Conservation (phyloP, 805 yeast species). For the Brettanomyces bruxellensis region DNA sequence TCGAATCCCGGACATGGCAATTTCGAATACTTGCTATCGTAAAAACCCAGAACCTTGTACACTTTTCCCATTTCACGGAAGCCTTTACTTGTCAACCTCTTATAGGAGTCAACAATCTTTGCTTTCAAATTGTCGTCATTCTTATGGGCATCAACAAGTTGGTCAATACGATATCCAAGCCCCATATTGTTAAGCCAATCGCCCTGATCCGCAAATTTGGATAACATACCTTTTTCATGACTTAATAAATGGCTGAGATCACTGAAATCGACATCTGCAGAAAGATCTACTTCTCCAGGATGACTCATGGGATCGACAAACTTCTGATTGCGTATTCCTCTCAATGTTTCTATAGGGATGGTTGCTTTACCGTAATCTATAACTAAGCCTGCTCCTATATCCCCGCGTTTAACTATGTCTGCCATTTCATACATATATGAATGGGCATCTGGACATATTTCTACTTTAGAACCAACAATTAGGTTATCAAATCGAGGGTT, state of each 20-base stretch:
- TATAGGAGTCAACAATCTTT: slow-evolving; percentile 46
- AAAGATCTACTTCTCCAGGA: slow-evolving; percentile 76
- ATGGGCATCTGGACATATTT: slow-evolving; percentile 69
- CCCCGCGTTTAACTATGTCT: slow-evolving; percentile 22
- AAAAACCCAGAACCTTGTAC: slow-evolving; percentile 61
- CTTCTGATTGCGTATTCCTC: slow-evolving; percentile 67
- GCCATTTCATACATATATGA: slow-evolving; percentile 46
- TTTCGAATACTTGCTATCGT: slow-evolving; percentile 29
- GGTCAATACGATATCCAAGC: slow-evolving; percentile 59
- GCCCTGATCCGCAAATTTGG: slow-evolving; percentile 46
- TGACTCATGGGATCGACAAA: slow-evolving; percentile 65
- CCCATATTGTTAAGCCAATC: slow-evolving; percentile 75
- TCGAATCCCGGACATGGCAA: slow-evolving; percentile 49
- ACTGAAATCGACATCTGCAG: slow-evolving; percentile 76
- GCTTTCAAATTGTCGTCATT: slow-evolving; percentile 37
- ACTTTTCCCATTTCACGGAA: slow-evolving; percentile 65
- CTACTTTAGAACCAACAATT: slow-evolving; percentile 51
- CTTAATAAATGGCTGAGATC: slow-evolving; percentile 36
- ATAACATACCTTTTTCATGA: slow-evolving; percentile 12
- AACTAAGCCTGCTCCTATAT: slow-evolving; percentile 55
- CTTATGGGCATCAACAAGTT: slow-evolving; percentile 33
- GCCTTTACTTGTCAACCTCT: slow-evolving; percentile 53
- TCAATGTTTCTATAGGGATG: slow-evolving; percentile 60
- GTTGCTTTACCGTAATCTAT: slow-evolving; percentile 70
- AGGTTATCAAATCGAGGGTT: slow-evolving; percentile 42